Conservation (phyloP, 2,329 filamentous ascomycete genomes). For the Trichophyton rubrum region DNA sequence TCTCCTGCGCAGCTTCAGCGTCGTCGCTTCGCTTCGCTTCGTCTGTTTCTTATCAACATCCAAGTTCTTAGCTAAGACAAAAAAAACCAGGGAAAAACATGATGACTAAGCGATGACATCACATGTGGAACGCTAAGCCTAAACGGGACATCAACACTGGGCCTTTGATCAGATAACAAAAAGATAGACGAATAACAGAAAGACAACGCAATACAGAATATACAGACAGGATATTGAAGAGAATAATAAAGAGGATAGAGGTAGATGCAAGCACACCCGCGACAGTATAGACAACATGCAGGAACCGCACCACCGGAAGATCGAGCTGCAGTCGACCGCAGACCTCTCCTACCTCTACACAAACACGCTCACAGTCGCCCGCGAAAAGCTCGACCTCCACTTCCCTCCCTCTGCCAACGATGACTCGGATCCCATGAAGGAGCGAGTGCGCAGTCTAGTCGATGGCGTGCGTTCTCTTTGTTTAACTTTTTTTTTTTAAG, state of each 20-base stretch:
- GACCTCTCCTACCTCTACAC: conserved; percentile 39
- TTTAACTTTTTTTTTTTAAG: too few species aligned
- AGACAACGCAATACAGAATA: background rate
- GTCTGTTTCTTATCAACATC: background rate
- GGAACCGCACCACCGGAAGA: conserved; percentile 35
- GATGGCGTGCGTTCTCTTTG: conserved; percentile 23
- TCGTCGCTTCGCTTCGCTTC: background rate
- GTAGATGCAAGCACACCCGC: background rate
- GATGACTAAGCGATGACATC: conserved; percentile 3
- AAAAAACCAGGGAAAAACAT: background rate
- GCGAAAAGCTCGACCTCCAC: conserved; percentile 37
- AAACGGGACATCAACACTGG: background rate
- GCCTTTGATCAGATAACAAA: background rate
- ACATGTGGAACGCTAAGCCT: background rate
- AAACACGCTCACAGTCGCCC: conserved; percentile 34
- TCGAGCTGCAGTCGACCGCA: conserved; percentile 39
- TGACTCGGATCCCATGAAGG: conserved; percentile 32
- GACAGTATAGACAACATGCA: conserved; percentile 12
- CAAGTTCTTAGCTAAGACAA: background rate
- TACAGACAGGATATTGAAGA: background rate
- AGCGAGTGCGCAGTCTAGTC: conserved; percentile 31
- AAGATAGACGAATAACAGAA: background rate
- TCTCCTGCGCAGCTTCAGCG: too few species aligned
- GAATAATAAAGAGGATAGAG: background rate
- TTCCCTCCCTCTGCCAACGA: conserved; percentile 34